phyloP scores from a whole-genome alignment of 371 early-diverging fungal genomes.

The Batkoa obscura region DNA sequence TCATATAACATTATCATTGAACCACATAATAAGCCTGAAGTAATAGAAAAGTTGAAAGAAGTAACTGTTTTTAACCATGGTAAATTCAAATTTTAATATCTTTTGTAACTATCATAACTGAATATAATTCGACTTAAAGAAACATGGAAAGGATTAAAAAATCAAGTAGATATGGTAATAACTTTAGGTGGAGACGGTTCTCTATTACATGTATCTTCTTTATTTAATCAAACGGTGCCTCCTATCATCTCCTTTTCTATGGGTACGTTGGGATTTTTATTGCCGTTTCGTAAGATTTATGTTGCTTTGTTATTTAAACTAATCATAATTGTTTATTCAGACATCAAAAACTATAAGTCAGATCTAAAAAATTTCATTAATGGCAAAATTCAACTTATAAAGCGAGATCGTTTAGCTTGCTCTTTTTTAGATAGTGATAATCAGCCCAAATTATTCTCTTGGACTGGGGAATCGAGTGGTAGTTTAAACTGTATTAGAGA shows the following conservation, averaged over 20 bases:
- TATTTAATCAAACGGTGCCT: constrained; percentile 62
- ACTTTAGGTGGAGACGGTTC: constrained; percentile 96
- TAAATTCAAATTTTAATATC: constrained; percentile 9
- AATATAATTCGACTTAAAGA: constrained; percentile 14
- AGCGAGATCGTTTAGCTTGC: constrained; percentile 60
- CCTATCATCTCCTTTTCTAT: constrained; percentile 82
- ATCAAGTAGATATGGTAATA: constrained; percentile 64
- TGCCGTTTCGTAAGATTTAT: constrained; percentile 41
- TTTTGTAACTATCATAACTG: background rate
- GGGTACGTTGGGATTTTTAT: constrained; percentile 80
- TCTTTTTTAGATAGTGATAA: constrained; percentile 26
- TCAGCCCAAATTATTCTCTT: constrained; percentile 33
- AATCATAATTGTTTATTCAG: constrained; percentile 38
- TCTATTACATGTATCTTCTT: constrained; percentile 66
- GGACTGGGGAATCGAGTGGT: constrained; percentile 10
- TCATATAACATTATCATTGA: constrained; percentile 52
- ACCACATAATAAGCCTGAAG: constrained; percentile 31
- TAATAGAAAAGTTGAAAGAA: constrained; percentile 27
- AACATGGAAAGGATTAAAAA: no score
- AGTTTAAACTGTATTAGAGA: constrained; percentile 72
- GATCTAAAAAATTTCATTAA: constrained; percentile 43
- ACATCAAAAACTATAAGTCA: constrained; percentile 44
- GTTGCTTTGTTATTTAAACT: constrained; percentile 24
- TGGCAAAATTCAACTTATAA: constrained; percentile 33
- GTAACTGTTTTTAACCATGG: constrained; percentile 30